Base-by-base conservation (phyloP, 2,329 filamentous ascomycete species). In the Gaeumannomyces sp. region DNA sequence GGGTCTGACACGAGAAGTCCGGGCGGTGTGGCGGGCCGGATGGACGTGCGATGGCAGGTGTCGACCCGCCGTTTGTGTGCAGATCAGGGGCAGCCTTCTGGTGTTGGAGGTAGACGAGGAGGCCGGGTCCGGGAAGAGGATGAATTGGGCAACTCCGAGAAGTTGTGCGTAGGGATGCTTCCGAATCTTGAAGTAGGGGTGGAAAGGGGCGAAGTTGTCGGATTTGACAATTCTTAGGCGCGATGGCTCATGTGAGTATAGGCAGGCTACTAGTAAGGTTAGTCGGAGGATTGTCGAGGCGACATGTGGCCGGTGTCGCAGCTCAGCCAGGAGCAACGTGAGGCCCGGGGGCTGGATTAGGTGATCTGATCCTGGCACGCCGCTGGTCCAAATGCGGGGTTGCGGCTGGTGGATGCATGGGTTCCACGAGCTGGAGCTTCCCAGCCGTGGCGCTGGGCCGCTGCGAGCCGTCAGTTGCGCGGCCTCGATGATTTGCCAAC, bases 21-120 rank as follows among this genome's bases (percentile, higher is more conserved):
- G 31, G 59, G 65, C 61, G 45, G 45, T 53, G 45, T 53, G n/a
- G 22, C 22, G 45, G 16, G 45, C 22, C 7, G 45, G n/a, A 53
- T 25, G 45, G n/a, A n/a, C 45, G 45, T 63, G 60, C 61, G 57
- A 38, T 33, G 11, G 27, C 13, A 10, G 4, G 13, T 28, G 57
- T 56, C 56, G 45, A 16, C 33, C 19, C 35, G n/a, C 16, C 45
- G 3, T 19, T 25, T 14, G 45, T 25, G 45, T 3, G 45, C 45
- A n/a, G 45, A 53, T 25, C 11, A 22, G 22, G 45, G 22, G 45
- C 10, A 7, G 19, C 22, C 45, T 53, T 22, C 0, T 53, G 45
- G 22, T 25, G 45, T 53, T 22, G 10, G 45, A 14, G 45, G n/a
- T 2, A 10, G 45, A n/a, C 22, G 25, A 25, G 45, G n/a, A 22